These are phyloP conservation scores for Leccinum insolens DNA, from an alignment of 1,284 basidiomycete species.

Conservation along the genomic window DNA sequence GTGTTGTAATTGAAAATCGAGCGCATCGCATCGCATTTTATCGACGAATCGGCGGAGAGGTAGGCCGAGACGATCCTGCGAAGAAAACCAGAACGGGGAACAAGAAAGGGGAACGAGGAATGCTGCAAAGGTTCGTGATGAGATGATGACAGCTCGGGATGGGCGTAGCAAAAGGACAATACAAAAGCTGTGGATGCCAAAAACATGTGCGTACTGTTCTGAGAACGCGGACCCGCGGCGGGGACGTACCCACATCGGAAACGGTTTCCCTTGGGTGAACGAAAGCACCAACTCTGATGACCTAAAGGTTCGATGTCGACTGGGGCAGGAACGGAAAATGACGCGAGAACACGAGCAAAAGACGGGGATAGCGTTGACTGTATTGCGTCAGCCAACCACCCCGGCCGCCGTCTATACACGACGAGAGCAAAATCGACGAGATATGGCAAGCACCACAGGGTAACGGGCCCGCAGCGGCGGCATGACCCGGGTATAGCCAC, in stretches of 20 bases:
- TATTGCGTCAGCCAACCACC: not conserved
- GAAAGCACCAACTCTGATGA: not conserved
- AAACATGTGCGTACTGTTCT: not conserved
- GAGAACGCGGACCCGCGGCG: not conserved
- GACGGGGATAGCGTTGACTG: not conserved
- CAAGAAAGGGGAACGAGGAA: not conserved
- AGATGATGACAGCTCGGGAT: not conserved
- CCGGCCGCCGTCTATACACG: not conserved
- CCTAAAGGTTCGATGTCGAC: not conserved
- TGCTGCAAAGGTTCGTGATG: not conserved
- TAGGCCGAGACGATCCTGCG: not conserved
- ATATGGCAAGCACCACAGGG: not conserved
- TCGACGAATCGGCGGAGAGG: not conserved
- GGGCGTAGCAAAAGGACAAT: not conserved
- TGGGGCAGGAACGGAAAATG: not conserved
- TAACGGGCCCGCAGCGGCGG: not conserved
- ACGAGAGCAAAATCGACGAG: not conserved
- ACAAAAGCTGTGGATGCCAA: not conserved
- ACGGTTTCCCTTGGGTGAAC: not conserved
- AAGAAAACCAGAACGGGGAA: not conserved
- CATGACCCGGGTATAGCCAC: not conserved
- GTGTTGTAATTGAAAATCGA: not conserved
- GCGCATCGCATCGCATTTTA: not conserved
- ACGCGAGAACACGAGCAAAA: not conserved
- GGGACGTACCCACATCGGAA: not conserved